These are phyloP conservation scores for Fusarium sororula DNA, from an alignment of 2,329 filamentous ascomycete species.

Conservation along the genomic window DNA sequence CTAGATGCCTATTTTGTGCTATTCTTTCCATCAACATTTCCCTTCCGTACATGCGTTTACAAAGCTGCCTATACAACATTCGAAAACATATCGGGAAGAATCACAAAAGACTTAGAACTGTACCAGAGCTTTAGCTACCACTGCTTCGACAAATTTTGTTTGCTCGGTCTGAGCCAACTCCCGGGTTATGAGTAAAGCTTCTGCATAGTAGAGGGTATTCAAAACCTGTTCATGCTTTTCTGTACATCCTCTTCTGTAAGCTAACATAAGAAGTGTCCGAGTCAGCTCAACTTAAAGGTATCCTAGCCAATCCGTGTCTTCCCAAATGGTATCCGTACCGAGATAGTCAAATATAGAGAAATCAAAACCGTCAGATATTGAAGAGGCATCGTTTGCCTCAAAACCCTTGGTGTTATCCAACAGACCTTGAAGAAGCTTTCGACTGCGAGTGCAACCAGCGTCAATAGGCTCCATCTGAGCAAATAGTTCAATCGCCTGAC, in stretches of 20 bases:
- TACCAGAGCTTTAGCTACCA: too few species aligned
- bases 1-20: background rate
- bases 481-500: background rate
- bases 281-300: background rate
- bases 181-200: too few species aligned
- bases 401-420: background rate
- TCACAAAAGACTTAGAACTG: too few species aligned
- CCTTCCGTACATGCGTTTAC: accelerated
- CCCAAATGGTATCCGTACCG: background rate
- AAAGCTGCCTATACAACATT: too few species aligned
- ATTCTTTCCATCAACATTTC: accelerated
- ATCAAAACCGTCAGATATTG: background rate
- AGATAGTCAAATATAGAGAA: background rate
- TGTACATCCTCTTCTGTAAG: too few species aligned
- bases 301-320: background rate
- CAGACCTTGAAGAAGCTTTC: background rate
- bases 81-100: accelerated
- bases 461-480: background rate
- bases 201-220: too few species aligned
- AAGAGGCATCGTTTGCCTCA: background rate
- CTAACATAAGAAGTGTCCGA: too few species aligned
- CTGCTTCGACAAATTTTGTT: too few species aligned
- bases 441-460: background rate
- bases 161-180: too few species aligned
- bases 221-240: too few species aligned